phyloP scores from a whole-genome alignment of 2,329 filamentous ascomycete species.

The Cladophialophora exuberans region DNA sequence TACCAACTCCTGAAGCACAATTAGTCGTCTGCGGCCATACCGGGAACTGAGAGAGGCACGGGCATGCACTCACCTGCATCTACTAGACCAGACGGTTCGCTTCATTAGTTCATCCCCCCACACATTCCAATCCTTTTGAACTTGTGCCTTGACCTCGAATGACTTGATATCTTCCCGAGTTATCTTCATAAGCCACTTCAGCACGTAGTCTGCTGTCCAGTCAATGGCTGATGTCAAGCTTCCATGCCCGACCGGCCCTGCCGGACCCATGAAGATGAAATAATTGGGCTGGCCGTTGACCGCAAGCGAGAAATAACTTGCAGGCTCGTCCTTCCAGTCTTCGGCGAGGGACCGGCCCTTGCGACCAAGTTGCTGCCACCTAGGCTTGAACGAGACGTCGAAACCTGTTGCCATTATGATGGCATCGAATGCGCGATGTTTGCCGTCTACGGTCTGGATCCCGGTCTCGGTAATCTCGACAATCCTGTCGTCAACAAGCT shows the following conservation, averaged over 20 bases:
- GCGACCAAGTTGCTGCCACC: slow-evolving; percentile 39
- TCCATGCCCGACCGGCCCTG: slow-evolving; percentile 14
- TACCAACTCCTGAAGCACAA: slow-evolving; percentile 59
- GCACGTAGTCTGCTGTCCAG: slow-evolving; percentile 50
- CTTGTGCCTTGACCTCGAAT: slow-evolving; percentile 44
- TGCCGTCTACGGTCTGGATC: slow-evolving; percentile 34
- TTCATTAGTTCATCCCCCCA: slow-evolving; percentile 55
- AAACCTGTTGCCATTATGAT: slow-evolving; percentile 44
- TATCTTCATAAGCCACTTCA: slow-evolving; percentile 52
- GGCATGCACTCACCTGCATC: slow-evolving; percentile 20
- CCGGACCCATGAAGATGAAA: slow-evolving; percentile 32
- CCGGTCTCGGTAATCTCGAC: slow-evolving; percentile 13
- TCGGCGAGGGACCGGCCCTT: slow-evolving; percentile 32
- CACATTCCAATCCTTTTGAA: slow-evolving; percentile 53
- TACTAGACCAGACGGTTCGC: slow-evolving; percentile 29
- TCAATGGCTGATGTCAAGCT: slow-evolving; percentile 17
- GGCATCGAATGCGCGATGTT: slow-evolving; percentile 38
- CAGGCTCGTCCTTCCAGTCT: slow-evolving; percentile 33
- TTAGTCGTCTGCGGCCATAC: no score
- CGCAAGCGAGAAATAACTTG: slow-evolving; percentile 36
- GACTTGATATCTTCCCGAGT: slow-evolving; percentile 43
- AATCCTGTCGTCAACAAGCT: slow-evolving; percentile 8
- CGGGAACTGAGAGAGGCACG: no score
- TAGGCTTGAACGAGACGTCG: slow-evolving; percentile 40
- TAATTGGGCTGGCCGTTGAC: slow-evolving; percentile 39